Conservation (phyloP, 1,139 yeast genomes). For the Lodderomyces orthopsilosis region DNA sequence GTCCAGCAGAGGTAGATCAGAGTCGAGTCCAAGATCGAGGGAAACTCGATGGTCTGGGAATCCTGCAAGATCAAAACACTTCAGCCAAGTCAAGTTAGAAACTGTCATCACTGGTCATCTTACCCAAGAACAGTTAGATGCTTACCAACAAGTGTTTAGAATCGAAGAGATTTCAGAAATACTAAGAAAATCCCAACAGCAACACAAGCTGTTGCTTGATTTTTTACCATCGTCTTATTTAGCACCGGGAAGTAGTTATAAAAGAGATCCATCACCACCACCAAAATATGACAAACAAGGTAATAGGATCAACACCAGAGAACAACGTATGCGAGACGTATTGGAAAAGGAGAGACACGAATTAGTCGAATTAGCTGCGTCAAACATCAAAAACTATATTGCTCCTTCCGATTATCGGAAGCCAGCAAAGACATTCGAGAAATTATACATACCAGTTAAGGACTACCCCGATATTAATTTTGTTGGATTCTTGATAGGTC, state of each 20-base stretch:
- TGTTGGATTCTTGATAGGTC: slow-evolving; percentile 88
- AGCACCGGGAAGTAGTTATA: slow-evolving; percentile 22
- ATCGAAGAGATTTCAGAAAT: slow-evolving; percentile 68
- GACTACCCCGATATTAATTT: slow-evolving; percentile 93
- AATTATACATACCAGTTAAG: slow-evolving; percentile 78
- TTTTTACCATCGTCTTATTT: slow-evolving; percentile 36
- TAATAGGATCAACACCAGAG: slow-evolving; percentile 81
- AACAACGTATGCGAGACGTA: slow-evolving; percentile 55
- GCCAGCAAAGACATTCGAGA: slow-evolving; percentile 68
- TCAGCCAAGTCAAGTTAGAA: slow-evolving; percentile 33
- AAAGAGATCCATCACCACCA: slow-evolving; percentile 85
- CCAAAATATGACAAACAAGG: slow-evolving; percentile 86
- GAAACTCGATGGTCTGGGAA: slow-evolving; percentile 46
- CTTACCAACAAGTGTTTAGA: slow-evolving; percentile 71
- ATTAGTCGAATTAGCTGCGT: slow-evolving; percentile 70
- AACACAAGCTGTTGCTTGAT: slow-evolving; percentile 41
- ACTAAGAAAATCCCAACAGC: slow-evolving; percentile 49
- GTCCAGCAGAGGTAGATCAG: slow-evolving; percentile 10
- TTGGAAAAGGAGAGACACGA: slow-evolving; percentile 78
- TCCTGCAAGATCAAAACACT: slow-evolving; percentile 29
- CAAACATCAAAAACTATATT: slow-evolving; percentile 69
- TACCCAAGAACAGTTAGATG: slow-evolving; percentile 83
- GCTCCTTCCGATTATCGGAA: slow-evolving; percentile 84
- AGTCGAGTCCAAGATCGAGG: not conserved
- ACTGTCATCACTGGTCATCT: slow-evolving; percentile 51